Base-by-base conservation (phyloP, 1,284 basidiomycete genomes). In the Sphaerobolus stellatus region DNA sequence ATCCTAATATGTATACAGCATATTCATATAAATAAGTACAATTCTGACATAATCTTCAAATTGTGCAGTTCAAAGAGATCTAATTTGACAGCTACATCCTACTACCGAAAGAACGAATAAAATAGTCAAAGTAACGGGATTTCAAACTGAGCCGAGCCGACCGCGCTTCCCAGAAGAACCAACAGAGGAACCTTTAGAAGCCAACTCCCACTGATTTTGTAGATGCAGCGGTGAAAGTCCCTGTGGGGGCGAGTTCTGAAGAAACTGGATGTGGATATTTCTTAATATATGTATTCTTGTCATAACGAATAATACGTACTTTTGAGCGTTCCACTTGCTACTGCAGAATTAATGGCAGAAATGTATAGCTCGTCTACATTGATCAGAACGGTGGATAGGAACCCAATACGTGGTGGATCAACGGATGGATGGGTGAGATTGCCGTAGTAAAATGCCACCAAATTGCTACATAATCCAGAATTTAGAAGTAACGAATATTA, bases 401-500 rank as follows among this genome's bases (percentile, higher is more conserved):
- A 77, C 8, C 86, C 87, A 52, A 90, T 79, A 20, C 80, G 78
- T 0, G 87, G 83, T 1, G 80, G 80, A 64, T 88, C 84, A 48
- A 71, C 68, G 1, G 80, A 82, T 1, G 86, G 86, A 58, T 82
- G 74, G 0, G 78, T 79, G 36, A 88, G 64, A 60, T 87, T 84
- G 20, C 86, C 86, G 59, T 79, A 87, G 65, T 86, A 80, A 65
- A 82, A 88, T 18, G 80, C 65, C 6, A 79, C 71, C 11, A 82
- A 58, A 5, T 80, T 79, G 14, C 81, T 82, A 55, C n/a, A n/a
- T 11, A 20, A 8, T n/a, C 14, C 24, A 13, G 18, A 20, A 20
- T 14, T 27, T 5, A 18, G 5, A 27, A 6, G 44, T 8, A 7
- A 43, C 40, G 16, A 31, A n/a, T 20, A 6, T 14, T 14, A 20